Percentiles rank a stretch among this genome's conserved stretches.
These are phyloP conservation scores for Lentinula lateritia DNA, from an alignment of 768 basidiomycete species.

Conservation along the genomic window DNA sequence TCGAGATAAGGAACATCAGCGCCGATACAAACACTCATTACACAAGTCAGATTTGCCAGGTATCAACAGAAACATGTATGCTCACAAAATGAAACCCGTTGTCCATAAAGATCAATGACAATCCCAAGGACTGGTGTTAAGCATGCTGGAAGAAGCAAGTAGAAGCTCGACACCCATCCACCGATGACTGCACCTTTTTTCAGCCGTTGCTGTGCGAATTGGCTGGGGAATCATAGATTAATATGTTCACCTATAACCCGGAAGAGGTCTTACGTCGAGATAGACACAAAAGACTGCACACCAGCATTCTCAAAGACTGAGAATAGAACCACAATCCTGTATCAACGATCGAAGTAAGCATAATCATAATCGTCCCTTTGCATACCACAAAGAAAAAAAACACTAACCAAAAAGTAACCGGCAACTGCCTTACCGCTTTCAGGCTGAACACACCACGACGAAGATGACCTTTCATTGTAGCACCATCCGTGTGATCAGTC, in stretches of 20 bases:
- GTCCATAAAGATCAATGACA: constrained; percentile 33
- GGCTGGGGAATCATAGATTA: constrained; percentile 15
- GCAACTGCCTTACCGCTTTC: constrained; percentile 25
- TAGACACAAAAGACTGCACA: constrained; percentile 36
- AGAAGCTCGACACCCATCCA: constrained; percentile 40
- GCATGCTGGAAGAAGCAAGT: constrained; percentile 32
- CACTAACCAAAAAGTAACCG: constrained; percentile 33
- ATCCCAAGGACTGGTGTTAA: constrained; percentile 35
- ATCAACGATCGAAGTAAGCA: background rate
- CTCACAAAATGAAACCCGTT: constrained; percentile 32
- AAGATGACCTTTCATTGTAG: constrained; percentile 18
- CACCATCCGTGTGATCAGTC: constrained; percentile 30
- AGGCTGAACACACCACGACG: constrained; percentile 24
- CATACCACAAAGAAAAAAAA: constrained; percentile 25
- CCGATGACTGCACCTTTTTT: constrained; percentile 36
- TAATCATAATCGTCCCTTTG: background rate
- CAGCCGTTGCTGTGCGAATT: constrained; percentile 36
- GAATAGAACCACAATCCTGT: constrained; percentile 1
- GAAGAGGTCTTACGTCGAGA: constrained; percentile 28
- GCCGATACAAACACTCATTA: constrained; percentile 31
- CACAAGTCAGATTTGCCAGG: background rate
- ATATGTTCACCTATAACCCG: background rate
- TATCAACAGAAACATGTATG: background rate
- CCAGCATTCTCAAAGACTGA: constrained; percentile 35
- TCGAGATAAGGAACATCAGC: constrained; percentile 32